phyloP scores from a whole-genome alignment of 768 basidiomycete genomes.

The Collybia nuda region DNA sequence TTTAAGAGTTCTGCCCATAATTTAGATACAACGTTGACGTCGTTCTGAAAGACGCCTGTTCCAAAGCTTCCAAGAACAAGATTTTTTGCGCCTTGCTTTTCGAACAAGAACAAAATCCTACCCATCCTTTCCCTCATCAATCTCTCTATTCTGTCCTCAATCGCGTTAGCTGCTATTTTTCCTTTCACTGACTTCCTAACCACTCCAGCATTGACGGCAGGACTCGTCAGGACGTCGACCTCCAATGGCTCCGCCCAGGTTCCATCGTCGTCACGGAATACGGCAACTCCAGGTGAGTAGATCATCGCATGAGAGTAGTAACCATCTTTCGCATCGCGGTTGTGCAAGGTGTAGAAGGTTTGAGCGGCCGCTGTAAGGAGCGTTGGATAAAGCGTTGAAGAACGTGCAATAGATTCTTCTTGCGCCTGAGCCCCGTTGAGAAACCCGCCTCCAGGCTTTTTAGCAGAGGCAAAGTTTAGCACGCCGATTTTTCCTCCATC shows the following conservation, averaged over 20 bases:
- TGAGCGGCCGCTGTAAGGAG: conserved; percentile 55
- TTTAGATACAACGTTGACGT: conserved; percentile 52
- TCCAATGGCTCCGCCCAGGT: conserved; percentile 54
- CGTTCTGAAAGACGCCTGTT: conserved; percentile 75
- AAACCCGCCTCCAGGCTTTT: conserved; percentile 77
- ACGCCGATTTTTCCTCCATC: conserved; percentile 47
- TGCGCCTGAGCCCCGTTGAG: conserved; percentile 72
- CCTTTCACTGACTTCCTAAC: conserved; percentile 28
- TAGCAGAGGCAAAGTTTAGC: conserved; percentile 78
- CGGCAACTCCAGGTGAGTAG: conserved; percentile 60
- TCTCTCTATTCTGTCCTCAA: conserved; percentile 41
- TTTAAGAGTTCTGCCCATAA: conserved; percentile 66
- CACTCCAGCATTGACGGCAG: conserved; percentile 71
- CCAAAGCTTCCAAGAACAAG: conserved; percentile 76
- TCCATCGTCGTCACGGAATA: conserved; percentile 67
- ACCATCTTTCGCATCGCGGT: conserved; percentile 43
- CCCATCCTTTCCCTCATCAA: conserved; percentile 74
- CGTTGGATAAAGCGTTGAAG: conserved; percentile 67
- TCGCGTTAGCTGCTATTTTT: conserved; percentile 13
- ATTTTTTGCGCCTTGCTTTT: conserved; percentile 55
- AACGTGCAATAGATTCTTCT: conserved; percentile 78
- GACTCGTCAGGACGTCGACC: conserved; percentile 67
- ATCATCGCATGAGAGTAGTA: conserved; percentile 82
- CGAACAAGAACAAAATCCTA: conserved; percentile 63
- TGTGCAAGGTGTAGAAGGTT: conserved; percentile 65